A percentile compares a stretch with the other conserved stretches of the same genome.
These are phyloP conservation scores for Phytophthora niederhauseri DNA, from an alignment of 352 stramenopile genomes.

Conservation along the genomic window DNA sequence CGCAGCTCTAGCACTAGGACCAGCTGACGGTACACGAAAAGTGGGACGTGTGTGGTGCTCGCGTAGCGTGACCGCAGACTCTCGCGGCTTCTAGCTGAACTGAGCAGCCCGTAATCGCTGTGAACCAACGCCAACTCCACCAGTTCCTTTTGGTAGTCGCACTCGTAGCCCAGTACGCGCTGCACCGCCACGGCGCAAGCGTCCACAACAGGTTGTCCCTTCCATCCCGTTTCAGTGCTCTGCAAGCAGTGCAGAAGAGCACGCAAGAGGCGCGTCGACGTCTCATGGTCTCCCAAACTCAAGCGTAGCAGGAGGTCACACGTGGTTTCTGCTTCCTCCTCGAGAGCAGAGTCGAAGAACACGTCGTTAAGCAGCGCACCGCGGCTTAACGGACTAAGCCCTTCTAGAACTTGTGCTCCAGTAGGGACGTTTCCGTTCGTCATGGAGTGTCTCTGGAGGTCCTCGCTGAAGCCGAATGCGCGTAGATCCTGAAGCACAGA, in stretches of 20 bases:
- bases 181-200: slow-evolving; percentile 69
- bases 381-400: slow-evolving; percentile 63
- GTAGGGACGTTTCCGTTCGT: slow-evolving; percentile 32
- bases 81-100: slow-evolving; percentile 67
- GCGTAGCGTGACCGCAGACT: slow-evolving; percentile 67
- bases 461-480: slow-evolving; percentile 82
- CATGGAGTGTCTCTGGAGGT: slow-evolving; percentile 61
- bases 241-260: slow-evolving; percentile 81
- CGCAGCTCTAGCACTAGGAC: slow-evolving; percentile 72
- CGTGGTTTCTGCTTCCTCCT: slow-evolving; percentile 87
- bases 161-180: slow-evolving; percentile 65
- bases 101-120: slow-evolving; percentile 72
- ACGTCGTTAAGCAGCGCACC: slow-evolving; percentile 73
- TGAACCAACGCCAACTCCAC: slow-evolving; percentile 73
- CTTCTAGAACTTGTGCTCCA: slow-evolving; percentile 49
- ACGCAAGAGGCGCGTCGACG: slow-evolving; percentile 65
- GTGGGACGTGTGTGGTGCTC: slow-evolving; percentile 69
- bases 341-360: slow-evolving; percentile 86
- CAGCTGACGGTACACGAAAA: slow-evolving; percentile 86
- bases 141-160: slow-evolving; percentile 63
- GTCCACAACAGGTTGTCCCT: slow-evolving; percentile 84
- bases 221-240: slow-evolving; percentile 87
- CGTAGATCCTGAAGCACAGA: slow-evolving; percentile 83
- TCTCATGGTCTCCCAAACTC: slow-evolving; percentile 62
- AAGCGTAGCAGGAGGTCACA: slow-evolving; percentile 76